Evolutionary conservation across 1,284 basidiomycete species (phyloP), one percentile per base, ranked within the genome.

Genomic region (Ceratobasidium sp.): DNA sequence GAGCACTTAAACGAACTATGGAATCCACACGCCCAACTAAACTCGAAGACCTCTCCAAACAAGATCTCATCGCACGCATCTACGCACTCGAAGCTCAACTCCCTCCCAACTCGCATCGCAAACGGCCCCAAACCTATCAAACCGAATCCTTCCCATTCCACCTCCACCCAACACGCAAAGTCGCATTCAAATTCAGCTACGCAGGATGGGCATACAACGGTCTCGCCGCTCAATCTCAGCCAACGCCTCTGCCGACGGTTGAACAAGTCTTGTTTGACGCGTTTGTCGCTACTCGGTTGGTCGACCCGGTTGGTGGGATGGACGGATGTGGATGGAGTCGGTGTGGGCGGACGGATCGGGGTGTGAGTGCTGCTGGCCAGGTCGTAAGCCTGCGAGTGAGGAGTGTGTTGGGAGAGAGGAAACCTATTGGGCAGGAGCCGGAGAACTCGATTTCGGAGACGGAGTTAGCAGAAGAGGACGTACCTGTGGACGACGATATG

Each of bases 281-380:
- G 0, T 86, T 98, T 75, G 92, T 91, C 55, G 92, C 92, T 82
- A 84, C 85, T 0, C 88, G 91, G 72, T 86, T 98, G 44, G 89
- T 98, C 33, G 94, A 96, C 83, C 88, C 88, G 0, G 90, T 88
- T 0, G 89, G 86, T 9, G 95, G 95, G 5, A 88, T 95, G 79
- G 95, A 97, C 20, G 95, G 93, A 0, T 97, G 96, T 83, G 95
- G 91, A 33, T 99, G 96, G 91, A 93, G 94, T 82, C 89, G 92
- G 79, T 99, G 97, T 85, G 97, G 97, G 13, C 86, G 98, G 81
- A 99, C 97, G 39, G 97, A 99, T 87, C 89, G 93, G 51, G 97
- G 98, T 0, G 97, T 99, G 67, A 97, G 95, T 83, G 96, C 95
- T 56, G 95, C 95, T 6, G 97, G 96, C 1, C 97, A 99, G 85